Evolutionary conservation across 352 stramenopile genomes (phyloP).

Genomic region (Phytophthora pini): DNA sequence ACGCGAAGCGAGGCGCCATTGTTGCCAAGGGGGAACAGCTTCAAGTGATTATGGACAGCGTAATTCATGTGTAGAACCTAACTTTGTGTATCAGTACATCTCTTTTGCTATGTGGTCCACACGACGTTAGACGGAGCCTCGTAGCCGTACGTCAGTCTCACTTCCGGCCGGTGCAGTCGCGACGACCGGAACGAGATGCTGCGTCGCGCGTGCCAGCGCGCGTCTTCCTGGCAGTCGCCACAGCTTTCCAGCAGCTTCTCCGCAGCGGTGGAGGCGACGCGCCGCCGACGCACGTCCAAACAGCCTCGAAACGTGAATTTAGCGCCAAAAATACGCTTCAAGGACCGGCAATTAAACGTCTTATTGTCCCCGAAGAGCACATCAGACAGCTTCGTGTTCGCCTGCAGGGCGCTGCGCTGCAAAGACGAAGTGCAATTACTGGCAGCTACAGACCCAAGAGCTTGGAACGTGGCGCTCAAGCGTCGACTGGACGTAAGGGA

Average conservation of each 20-base stretch:
- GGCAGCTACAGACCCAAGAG: slow-evolving; percentile 51
- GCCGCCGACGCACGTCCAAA: background rate
- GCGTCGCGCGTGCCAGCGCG: slow-evolving; percentile 24
- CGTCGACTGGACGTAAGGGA: slow-evolving; percentile 56
- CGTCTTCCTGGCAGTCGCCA: slow-evolving; percentile 7
- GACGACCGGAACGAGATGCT: slow-evolving; percentile 24
- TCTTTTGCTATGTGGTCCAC: background rate
- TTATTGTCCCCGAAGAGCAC: slow-evolving; percentile 46
- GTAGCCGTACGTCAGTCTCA: slow-evolving; percentile 14
- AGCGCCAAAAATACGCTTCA: slow-evolving; percentile 23
- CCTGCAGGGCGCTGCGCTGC: slow-evolving; percentile 42
- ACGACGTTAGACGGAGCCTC: background rate
- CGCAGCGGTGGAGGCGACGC: background rate
- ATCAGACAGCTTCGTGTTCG: slow-evolving; percentile 37
- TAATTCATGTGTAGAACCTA: background rate
- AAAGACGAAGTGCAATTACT: slow-evolving; percentile 57
- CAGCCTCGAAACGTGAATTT: slow-evolving; percentile 8
- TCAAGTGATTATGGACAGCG: slow-evolving; percentile 20
- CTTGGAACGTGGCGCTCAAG: slow-evolving; percentile 69
- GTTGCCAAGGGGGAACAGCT: slow-evolving; percentile 9
- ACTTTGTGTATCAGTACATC: slow-evolving; percentile 2
- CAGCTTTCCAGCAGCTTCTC: slow-evolving; percentile 11
- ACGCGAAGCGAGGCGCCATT: slow-evolving; percentile 60
- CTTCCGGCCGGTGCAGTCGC: background rate
- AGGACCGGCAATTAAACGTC: slow-evolving; percentile 41